phyloP scores from a whole-genome alignment of 306 rosid species.

The Lathyrus oleraceus region DNA sequence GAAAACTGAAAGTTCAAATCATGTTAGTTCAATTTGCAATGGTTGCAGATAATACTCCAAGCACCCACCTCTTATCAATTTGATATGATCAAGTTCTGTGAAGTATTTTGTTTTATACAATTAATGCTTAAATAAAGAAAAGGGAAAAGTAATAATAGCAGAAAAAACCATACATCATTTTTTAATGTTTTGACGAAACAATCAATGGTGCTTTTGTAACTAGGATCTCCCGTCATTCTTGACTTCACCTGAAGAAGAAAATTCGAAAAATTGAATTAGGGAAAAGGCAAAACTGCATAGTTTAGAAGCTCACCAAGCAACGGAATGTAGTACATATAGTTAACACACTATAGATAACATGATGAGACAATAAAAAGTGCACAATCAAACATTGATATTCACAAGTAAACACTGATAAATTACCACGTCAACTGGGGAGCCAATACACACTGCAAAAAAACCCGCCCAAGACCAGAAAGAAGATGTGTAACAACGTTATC shows the following conservation, averaged over 20 bases:
- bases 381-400: neutral
- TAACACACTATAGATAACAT: no score
- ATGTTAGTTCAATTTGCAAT: neutral
- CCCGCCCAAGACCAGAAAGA: conserved; percentile 92
- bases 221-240: conserved; percentile 95
- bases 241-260: conserved; percentile 76
- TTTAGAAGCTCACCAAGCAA: conserved; percentile 19
- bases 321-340: neutral
- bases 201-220: conserved; percentile 87
- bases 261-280: conserved; percentile 26
- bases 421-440: conserved; percentile 99
- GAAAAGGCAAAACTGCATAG: conserved; percentile 12
- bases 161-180: conserved; percentile 70
- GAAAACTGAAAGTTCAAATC: conserved; percentile 4
- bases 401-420: conserved; percentile 13
- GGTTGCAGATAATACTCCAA: neutral
- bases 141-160: neutral
- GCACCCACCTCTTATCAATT: neutral
- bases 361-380: neutral
- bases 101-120: neutral
- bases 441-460: conserved; percentile 91
- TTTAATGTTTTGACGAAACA: conserved; percentile 85
- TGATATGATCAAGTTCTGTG: neutral
- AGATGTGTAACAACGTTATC: conserved; percentile 90
- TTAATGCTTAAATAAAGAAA: neutral